phyloP scores from a whole-genome alignment of 805 yeast genomes.

The Ogataea pignaliae region DNA sequence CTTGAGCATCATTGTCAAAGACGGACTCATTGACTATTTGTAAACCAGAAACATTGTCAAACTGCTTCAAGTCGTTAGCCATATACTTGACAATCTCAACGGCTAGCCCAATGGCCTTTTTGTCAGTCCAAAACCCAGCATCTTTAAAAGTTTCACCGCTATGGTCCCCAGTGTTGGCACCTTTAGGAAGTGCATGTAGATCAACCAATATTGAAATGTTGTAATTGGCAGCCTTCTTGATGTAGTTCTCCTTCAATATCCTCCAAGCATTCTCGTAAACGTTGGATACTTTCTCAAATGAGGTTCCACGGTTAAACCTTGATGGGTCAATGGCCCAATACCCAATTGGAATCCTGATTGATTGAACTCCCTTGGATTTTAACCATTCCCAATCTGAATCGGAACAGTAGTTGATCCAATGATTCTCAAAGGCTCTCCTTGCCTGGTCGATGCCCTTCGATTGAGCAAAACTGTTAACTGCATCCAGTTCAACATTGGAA shows the following conservation, averaged over 20 bases:
- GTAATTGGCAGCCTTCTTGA: slow-evolving; percentile 55
- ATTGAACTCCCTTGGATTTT: slow-evolving; percentile 59
- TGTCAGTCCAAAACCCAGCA: slow-evolving; percentile 62
- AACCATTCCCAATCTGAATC: slow-evolving; percentile 83
- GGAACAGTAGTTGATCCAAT: slow-evolving; percentile 59
- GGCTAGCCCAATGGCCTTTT: slow-evolving; percentile 39
- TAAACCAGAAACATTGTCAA: slow-evolving; percentile 73
- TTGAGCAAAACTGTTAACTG: slow-evolving; percentile 47
- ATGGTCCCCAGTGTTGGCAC: slow-evolving; percentile 85
- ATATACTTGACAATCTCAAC: slow-evolving; percentile 52
- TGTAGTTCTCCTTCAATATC: slow-evolving; percentile 42
- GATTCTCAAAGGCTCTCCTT: slow-evolving; percentile 47
- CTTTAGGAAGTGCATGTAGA: slow-evolving; percentile 86
- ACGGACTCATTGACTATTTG: slow-evolving; percentile 85
- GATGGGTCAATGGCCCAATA: slow-evolving; percentile 84
- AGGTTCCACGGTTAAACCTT: slow-evolving; percentile 50
- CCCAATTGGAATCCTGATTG: slow-evolving; percentile 84
- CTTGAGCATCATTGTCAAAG: slow-evolving; percentile 48
- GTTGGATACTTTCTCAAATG: slow-evolving; percentile 47
- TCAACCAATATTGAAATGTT: slow-evolving; percentile 77
- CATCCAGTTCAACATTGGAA: slow-evolving; percentile 69
- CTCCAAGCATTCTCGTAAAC: slow-evolving; percentile 79
- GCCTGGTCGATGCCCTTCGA: slow-evolving; percentile 53
- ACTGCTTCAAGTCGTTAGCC: slow-evolving; percentile 49
- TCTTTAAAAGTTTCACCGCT: slow-evolving; percentile 62